Evolutionary conservation across 2,329 filamentous ascomycete genomes (phyloP).

Genomic region (Fusarium mundagurra): DNA sequence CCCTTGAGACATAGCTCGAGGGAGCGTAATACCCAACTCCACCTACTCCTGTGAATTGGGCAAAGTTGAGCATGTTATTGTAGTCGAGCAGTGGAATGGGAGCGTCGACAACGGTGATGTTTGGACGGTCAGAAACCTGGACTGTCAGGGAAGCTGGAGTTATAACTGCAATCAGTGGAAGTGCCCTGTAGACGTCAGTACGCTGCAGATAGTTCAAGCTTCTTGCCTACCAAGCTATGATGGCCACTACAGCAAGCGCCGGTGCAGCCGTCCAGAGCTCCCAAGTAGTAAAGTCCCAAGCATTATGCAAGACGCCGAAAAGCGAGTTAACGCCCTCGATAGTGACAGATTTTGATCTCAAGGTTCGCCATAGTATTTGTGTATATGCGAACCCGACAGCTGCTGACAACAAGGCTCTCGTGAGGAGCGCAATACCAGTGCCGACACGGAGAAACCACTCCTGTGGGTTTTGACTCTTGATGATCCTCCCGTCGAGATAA

Average conservation of each 20-base stretch:
- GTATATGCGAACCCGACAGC: slow-evolving; percentile 8
- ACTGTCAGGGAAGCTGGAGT: neutral
- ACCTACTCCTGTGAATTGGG: neutral
- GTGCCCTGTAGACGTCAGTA: neutral
- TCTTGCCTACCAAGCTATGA: slow-evolving; percentile 1
- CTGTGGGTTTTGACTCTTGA: neutral
- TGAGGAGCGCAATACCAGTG: slow-evolving; percentile 6
- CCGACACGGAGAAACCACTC: slow-evolving; percentile 24
- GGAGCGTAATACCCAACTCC: neutral
- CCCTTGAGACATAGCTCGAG: neutral
- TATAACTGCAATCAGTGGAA: neutral
- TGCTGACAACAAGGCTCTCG: neutral
- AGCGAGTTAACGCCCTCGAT: slow-evolving; percentile 4
- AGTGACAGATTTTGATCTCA: neutral
- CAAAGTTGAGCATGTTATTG: neutral
- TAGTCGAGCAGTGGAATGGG: neutral
- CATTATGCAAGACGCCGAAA: neutral
- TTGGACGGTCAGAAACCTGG: neutral
- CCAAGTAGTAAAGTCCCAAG: neutral
- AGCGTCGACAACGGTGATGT: neutral
- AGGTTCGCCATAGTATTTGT: slow-evolving; percentile 4
- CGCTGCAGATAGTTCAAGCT: fast-evolving
- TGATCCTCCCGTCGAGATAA: neutral
- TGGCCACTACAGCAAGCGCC: neutral
- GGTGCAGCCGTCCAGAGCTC: slow-evolving; percentile 7